Evolutionary conservation across 208 protist species (phyloP), one percentile per base, ranked within the genome.

Genomic region (Trypanosomatidae sp.): DNA sequence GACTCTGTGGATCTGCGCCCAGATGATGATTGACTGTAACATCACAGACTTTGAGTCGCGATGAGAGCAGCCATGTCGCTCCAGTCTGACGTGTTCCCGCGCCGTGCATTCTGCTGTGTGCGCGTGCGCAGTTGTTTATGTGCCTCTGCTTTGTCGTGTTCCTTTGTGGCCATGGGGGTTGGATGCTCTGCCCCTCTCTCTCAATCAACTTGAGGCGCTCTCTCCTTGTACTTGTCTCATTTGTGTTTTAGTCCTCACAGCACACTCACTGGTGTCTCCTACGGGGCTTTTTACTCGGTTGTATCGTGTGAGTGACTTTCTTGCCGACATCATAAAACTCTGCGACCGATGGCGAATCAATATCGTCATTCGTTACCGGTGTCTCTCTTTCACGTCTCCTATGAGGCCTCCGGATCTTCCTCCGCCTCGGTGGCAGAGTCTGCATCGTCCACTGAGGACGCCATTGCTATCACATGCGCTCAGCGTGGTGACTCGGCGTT

Each of bases 11-110:
- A 66, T 39, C 15, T 66, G 62, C 12, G 62, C 43, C n/a, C 62
- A 49, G 15, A 66, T 66, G 62, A 66, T 50, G 62, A 66, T 66
- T 52, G 47, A 69, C 28, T 53, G 66, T 69, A 53, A 53, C 64
- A 49, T 69, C 64, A 49, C 39, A 49, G 44, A 53, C 64, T 69
- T 55, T 55, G 22, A 69, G 64, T 69, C 41, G 43, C n/a, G 28
- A 69, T 69, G 64, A 69, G 28, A 53, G 64, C 64, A 53, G 53
- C 41, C 15, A 69, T 53, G 64, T 55, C 64, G 64, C 64, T 13
- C 41, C 43, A 69, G 44, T 69, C 43, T 53, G 64, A 69, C 43
- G 41, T 69, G 64, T 44, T 15, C 59, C 19, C 33, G 59, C 59
- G 59, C 59, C 36, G 59, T 25, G 36, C 22, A 44, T 8, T 15